Base-by-base conservation (phyloP, 306 rosid genomes). In the Prunus mume region DNA sequence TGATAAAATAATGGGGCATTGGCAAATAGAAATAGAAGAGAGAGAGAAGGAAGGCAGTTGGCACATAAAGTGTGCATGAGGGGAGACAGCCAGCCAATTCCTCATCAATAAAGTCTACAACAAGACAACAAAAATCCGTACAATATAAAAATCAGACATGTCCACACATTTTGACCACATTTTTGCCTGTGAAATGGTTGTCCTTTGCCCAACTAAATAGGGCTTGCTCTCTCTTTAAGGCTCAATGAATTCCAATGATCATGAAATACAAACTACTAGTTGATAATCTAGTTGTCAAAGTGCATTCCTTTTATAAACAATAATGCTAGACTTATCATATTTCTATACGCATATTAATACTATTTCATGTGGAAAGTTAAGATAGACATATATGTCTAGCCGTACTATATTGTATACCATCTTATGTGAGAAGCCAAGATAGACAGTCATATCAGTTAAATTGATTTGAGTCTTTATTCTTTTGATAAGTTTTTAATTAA, bases 341-440 rank as follows among this genome's bases (percentile, higher is more conserved):
- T 38, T 38, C 43, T 38, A 38, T 38, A 38, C 9, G 1, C 9
- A 38, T 38, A 38, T 9, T 7, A 38, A 38, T 38, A 38, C 0
- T 7, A 38, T 38, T 38, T 38, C 0, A 38, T 1, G 43, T 38
- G 43, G 0, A 0, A 7, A 38, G 9, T 38, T 38, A 38, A 38
- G 43, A 38, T 38, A 9, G 2, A 38, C 9, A 38, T 38, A 38
- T 0, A 38, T 38, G 0, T 38, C 0, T 38, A 7, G 0, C 43
- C 0, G 7, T 38, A 38, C 0, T 0, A 38, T 0, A 38, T 6
- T 38, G 0, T 38, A 38, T 7, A 38, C 0, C 0, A 38, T 38
- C 9, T 38, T 38, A 38, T 1, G 43, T 38, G 2, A 9, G 9
- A 38, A 38, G 2, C 2, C 9, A 9, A 38, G 2, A 38, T 7